Percentiles rank a stretch among this genome's conserved stretches.
These are phyloP conservation scores for Globisporangium camurandrum DNA, from an alignment of 352 stramenopile species.

Conservation along the genomic window DNA sequence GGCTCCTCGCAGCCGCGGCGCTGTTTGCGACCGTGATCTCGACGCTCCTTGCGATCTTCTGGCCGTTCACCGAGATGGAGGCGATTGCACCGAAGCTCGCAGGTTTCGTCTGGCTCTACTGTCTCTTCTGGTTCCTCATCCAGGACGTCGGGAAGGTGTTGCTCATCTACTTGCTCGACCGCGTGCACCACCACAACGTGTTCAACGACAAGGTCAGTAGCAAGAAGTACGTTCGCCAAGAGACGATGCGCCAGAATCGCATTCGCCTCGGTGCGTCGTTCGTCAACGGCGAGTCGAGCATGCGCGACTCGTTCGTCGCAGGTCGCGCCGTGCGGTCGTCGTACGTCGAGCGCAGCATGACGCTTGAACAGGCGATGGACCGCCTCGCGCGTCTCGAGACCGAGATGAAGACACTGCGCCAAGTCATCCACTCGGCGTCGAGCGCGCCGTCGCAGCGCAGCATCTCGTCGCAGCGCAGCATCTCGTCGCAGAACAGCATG, in stretches of 20 bases:
- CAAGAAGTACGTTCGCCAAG: slow-evolving; percentile 50
- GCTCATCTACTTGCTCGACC: slow-evolving; percentile 54
- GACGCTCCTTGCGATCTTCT: slow-evolving; percentile 80
- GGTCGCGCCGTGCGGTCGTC: slow-evolving; percentile 55
- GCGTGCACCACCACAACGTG: slow-evolving; percentile 44
- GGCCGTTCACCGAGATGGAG: slow-evolving; percentile 74
- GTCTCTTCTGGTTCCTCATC: slow-evolving; percentile 80
- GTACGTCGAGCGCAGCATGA: slow-evolving; percentile 52
- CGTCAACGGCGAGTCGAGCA: slow-evolving; percentile 51
- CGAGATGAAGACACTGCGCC: slow-evolving; percentile 61
- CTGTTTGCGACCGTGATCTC: slow-evolving; percentile 72
- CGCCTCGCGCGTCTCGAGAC: slow-evolving; percentile 52
- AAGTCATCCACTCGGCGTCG: slow-evolving; percentile 37
- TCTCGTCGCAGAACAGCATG: slow-evolving; percentile 6
- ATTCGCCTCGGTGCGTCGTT: slow-evolving; percentile 66
- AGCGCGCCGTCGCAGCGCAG: slow-evolving; percentile 4
- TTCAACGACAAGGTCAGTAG: slow-evolving; percentile 49
- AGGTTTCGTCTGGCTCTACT: slow-evolving; percentile 87
- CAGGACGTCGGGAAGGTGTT: slow-evolving; percentile 80
- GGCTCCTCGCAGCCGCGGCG: slow-evolving; percentile 64
- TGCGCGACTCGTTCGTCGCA: slow-evolving; percentile 73
- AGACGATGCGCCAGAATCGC: slow-evolving; percentile 70
- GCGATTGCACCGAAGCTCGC: slow-evolving; percentile 66
- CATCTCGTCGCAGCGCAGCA: no score
- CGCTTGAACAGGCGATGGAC: slow-evolving; percentile 66